Base-by-base conservation (phyloP, 2,329 filamentous ascomycete species). In the Ceratocystis variospora region DNA sequence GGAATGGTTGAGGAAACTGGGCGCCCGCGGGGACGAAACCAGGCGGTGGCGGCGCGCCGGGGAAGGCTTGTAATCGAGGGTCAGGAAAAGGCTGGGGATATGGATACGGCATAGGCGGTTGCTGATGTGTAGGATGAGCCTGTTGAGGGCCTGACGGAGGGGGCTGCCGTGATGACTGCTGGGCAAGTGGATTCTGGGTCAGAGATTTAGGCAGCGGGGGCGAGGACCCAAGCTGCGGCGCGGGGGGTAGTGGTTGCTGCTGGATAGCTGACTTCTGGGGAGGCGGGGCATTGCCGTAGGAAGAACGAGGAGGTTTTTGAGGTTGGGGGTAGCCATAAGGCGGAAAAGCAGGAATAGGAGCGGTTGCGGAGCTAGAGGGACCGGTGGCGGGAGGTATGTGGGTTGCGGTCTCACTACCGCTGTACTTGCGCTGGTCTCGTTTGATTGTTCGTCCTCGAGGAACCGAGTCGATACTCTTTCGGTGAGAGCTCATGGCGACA, bases 1-100 rank as follows among this genome's bases (percentile, higher is more conserved):
- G 62, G 37, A 65, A 67, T 5, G 66, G 62, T 17, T 64, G 57
- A 45, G 62, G 66, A 44, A 61, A 68, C 55, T 59, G 55, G 64
- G 44, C n/a, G 19, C 50, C 64, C 22, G 55, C 64, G 19, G 50
- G 63, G 22, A 66, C 59, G 12, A 61, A 64, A 2, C 61, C 59
- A 15, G 17, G 37, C 25, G 44, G 46, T 25, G 50, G 37, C 25
- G 48, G 46, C 31, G 50, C 55, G 37, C 41, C 31, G 12, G 59
- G 48, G 55, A 59, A 68, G n/a, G 53, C 67, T 48, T 67, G 70
- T 33, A 69, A 70, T 66, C 64, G 61, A 33, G 45, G 65, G 25
- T 63, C 68, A 28, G 67, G n/a, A 44, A 66, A 66, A 31, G 50
- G 63, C 15, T 61, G 65, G 15, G 62, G 65, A 33, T 71, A 70